Evolutionary conservation across 2,329 filamentous ascomycete genomes (phyloP).

Genomic region (Fusarium odoratissimum): DNA sequence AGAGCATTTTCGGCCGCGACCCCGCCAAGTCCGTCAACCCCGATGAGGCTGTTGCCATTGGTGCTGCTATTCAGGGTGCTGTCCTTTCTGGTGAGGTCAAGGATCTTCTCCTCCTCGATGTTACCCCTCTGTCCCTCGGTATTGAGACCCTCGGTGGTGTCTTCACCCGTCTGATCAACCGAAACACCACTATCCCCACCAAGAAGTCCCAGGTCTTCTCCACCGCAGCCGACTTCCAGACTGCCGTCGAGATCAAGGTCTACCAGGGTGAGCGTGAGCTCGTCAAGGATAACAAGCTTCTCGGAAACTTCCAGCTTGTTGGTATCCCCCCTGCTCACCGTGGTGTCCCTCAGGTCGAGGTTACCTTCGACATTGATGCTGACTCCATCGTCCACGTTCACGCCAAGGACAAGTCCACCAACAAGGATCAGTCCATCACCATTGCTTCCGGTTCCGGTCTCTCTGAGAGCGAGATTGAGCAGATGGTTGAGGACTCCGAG

Average conservation of each 20-base stretch:
- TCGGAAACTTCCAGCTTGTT: slow-evolving; percentile 99
- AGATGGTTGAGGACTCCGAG: slow-evolving; percentile 98
- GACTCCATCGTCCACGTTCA: slow-evolving; percentile 98
- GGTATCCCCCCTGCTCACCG: slow-evolving; percentile 96
- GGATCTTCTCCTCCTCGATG: slow-evolving; percentile 93
- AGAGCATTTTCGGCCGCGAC: slow-evolving; percentile 95
- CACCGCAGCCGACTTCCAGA: slow-evolving; percentile 97
- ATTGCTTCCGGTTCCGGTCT: slow-evolving; percentile 98
- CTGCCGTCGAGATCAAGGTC: slow-evolving; percentile 98
- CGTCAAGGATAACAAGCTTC: slow-evolving; percentile 97
- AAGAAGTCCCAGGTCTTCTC: slow-evolving; percentile 99
- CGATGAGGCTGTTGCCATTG: slow-evolving; percentile 97
- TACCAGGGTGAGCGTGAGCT: slow-evolving; percentile 99
- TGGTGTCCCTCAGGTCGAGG: slow-evolving; percentile 95
- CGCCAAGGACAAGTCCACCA: slow-evolving; percentile 98
- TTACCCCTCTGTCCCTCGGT: slow-evolving; percentile 95
- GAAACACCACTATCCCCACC: slow-evolving; percentile 98
- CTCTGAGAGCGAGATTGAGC: slow-evolving; percentile 92
- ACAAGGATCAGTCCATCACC: slow-evolving; percentile 99
- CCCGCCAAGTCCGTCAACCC: slow-evolving; percentile 99
- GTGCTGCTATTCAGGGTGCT: slow-evolving; percentile 96
- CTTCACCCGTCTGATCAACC: slow-evolving; percentile 98
- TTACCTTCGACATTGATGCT: slow-evolving; percentile 98
- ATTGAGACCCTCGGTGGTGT: slow-evolving; percentile 98
- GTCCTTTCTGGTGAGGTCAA: slow-evolving; percentile 97